These are phyloP conservation scores for Monosporozyma aerobia DNA, from an alignment of 805 yeast genomes.

Conservation along the genomic window DNA sequence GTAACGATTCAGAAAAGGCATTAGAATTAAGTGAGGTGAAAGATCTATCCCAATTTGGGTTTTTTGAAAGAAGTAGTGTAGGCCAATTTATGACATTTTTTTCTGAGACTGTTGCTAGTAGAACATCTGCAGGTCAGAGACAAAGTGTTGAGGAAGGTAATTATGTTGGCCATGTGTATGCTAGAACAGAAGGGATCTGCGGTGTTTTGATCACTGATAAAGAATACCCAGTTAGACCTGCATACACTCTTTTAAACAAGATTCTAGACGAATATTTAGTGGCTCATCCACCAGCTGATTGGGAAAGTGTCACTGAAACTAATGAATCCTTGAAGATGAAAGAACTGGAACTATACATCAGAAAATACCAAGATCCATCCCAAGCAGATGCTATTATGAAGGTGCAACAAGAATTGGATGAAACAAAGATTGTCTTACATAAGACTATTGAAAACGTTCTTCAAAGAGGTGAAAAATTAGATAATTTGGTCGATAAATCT, in stretches of 20 bases:
- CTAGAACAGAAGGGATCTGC: constrained; percentile 81
- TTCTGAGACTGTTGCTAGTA: constrained; percentile 77
- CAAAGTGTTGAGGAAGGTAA: constrained; percentile 88
- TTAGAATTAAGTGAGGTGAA: constrained; percentile 71
- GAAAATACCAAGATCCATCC: constrained; percentile 89
- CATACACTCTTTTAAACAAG: constrained; percentile 85
- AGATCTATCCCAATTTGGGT: constrained; percentile 78
- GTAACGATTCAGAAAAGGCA: constrained; percentile 48
- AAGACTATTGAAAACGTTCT: constrained; percentile 90
- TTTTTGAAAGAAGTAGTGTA: constrained; percentile 76
- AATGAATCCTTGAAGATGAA: constrained; percentile 27
- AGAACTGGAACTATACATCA: constrained; percentile 58
- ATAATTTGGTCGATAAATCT: constrained; percentile 87
- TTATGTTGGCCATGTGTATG: constrained; percentile 86
- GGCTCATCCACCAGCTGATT: constrained; percentile 65
- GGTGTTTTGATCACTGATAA: constrained; percentile 90
- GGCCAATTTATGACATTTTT: constrained; percentile 93
- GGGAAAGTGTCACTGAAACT: constrained; percentile 47
- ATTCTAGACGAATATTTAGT: constrained; percentile 82
- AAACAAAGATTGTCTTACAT: constrained; percentile 91
- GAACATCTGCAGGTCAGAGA: constrained; percentile 85
- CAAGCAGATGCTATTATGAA: constrained; percentile 96
- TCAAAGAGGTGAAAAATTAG: constrained; percentile 94
- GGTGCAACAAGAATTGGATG: constrained; percentile 96
- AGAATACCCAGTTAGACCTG: constrained; percentile 95